A percentile compares a stretch with the other conserved stretches of the same genome.
These are phyloP conservation scores for Tricladium varicosporioides DNA, from an alignment of 2,329 filamentous ascomycete species.

Conservation along the genomic window DNA sequence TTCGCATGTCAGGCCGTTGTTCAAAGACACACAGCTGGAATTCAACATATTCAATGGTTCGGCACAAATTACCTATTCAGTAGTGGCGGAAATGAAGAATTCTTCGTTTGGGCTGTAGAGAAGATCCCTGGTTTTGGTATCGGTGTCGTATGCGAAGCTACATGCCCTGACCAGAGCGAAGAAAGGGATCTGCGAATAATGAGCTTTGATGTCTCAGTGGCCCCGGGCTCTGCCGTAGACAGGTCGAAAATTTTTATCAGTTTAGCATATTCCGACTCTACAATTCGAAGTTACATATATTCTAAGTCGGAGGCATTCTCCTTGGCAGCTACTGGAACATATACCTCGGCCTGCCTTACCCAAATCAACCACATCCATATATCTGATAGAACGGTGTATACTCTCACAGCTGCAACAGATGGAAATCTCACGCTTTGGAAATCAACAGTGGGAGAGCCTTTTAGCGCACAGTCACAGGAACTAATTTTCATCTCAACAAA, in stretches of 20 bases:
- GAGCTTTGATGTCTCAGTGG: slow-evolving; percentile 62
- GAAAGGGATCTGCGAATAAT: slow-evolving; percentile 73
- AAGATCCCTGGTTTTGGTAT: slow-evolving; percentile 52
- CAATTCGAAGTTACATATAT: slow-evolving; percentile 59
- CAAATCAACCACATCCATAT: slow-evolving; percentile 47
- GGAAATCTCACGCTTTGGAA: slow-evolving; percentile 69
- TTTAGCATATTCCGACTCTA: slow-evolving; percentile 82
- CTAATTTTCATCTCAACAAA: slow-evolving; percentile 26
- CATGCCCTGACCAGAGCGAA: slow-evolving; percentile 49
- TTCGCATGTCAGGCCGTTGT: slow-evolving; percentile 58
- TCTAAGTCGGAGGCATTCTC: slow-evolving; percentile 41
- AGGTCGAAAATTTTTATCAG: slow-evolving; percentile 51
- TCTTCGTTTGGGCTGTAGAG: slow-evolving; percentile 72
- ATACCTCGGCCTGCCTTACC: slow-evolving; percentile 75
- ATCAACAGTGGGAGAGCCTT: not conserved
- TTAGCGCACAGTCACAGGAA: not conserved
- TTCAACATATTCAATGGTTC: slow-evolving; percentile 72
- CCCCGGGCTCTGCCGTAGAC: not conserved
- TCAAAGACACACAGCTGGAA: slow-evolving; percentile 76
- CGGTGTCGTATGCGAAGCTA: slow-evolving; percentile 56
- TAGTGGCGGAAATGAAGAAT: slow-evolving; percentile 83
- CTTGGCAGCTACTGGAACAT: slow-evolving; percentile 53
- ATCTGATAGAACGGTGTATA: slow-evolving; percentile 36
- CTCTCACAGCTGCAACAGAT: slow-evolving; percentile 77
- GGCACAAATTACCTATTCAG: slow-evolving; percentile 69